phyloP scores from a whole-genome alignment of 2,329 filamentous ascomycete species.

The Macrophomina phaseolina region DNA sequence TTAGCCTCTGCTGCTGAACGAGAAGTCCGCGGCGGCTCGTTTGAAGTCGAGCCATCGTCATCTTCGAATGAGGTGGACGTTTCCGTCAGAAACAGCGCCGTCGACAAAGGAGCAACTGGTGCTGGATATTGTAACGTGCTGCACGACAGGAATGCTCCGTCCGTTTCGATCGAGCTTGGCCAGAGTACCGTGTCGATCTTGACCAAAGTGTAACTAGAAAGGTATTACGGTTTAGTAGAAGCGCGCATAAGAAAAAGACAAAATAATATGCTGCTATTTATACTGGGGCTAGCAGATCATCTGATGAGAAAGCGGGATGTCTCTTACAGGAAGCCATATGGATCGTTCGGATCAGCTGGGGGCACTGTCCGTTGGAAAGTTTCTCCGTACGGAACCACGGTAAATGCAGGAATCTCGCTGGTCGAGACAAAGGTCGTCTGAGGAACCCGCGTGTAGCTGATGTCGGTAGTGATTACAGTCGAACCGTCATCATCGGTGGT shows the following conservation, averaged over 20 bases:
- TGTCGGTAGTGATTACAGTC: not conserved
- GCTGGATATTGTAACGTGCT: not conserved
- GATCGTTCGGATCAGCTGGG: not conserved
- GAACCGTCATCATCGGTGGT: not conserved
- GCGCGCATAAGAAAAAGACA: no score
- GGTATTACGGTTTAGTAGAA: not conserved
- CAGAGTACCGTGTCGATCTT: not conserved
- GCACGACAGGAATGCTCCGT: constrained; percentile 10
- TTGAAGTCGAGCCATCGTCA: not conserved
- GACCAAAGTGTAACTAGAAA: not conserved
- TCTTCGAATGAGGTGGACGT: constrained; percentile 9
- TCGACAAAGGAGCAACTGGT: not conserved
- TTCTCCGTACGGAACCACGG: not conserved
- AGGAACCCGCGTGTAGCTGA: not conserved
- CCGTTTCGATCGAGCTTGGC: constrained; percentile 12
- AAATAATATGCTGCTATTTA: no score
- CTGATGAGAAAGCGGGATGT: no score
- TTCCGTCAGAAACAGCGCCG: not conserved
- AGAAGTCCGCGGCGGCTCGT: not conserved
- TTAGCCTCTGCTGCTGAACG: not conserved
- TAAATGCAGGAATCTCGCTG: not conserved
- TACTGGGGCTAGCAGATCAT: no score
- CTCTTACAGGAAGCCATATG: constrained; percentile 1
- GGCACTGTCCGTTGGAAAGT: constrained; percentile 5
- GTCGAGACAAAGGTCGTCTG: not conserved